Evolutionary conservation across 2,329 filamentous ascomycete genomes (phyloP), one percentile per base, ranked within the genome.

Genomic region (Aspergillus sp.): DNA sequence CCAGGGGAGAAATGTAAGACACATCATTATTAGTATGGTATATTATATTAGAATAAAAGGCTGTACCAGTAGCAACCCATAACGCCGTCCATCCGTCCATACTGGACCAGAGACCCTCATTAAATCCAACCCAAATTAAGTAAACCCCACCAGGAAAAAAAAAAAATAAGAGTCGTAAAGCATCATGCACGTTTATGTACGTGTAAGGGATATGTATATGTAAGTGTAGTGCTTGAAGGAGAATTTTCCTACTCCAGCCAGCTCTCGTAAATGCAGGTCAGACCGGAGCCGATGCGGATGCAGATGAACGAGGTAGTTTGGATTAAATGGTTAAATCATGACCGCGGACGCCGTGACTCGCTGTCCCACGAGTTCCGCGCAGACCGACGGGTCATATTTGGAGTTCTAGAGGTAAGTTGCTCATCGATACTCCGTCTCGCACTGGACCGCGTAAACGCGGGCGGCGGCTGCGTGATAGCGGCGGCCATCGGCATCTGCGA

Each of bases 301-400:
- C 44, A 34, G 22, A 17, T 30, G 26, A 1, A n/a, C 13, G 24
- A 41, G 48, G 11, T 13, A 38, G 30, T 18, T 4, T 4, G 26
- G 3, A n/a, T n/a, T 13, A 4, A 36, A 15, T 7, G 34, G 13
- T 36, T 36, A 30, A 11, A 1, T 30, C 3, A 43, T 6, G 17
- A 24, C 13, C 34, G 13, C 32, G 13, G 11, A 30, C 20, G 22
- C 18, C 34, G 17, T 12, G 5, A 13, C 6, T 49, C 47, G 8
- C 55, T 54, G 18, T 57, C 55, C 55, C 55, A 57, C 15, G 55
- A 57, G 22, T 38, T 39, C 38, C 55, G 48, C 7, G n/a, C 38
- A 13, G 41, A 34, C 17, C 34, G 17, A 30, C 8, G 1, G 9
- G 8, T 30, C 26, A 30, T 9, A 30, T 30, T 30, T 15, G 48